Conservation (phyloP, 768 basidiomycete genomes). For the Phlebiopsis flavidoalba region DNA sequence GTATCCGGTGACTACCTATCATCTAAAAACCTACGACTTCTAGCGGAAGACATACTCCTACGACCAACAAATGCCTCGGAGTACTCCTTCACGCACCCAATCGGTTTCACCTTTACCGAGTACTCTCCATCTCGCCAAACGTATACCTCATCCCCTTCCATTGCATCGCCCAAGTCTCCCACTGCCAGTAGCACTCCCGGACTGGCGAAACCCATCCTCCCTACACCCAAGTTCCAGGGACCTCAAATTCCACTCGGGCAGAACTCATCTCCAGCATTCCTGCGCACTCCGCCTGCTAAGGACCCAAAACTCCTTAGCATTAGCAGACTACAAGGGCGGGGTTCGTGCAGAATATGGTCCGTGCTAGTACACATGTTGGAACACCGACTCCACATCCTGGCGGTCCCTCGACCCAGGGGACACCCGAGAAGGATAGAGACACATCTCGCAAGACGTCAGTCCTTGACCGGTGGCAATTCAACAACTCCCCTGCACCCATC, state of each 20-base stretch:
- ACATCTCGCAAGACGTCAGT: constrained; percentile 37
- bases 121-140: constrained; percentile 15
- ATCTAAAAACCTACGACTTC: not conserved
- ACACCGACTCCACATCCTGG: constrained; percentile 25
- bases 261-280: constrained; percentile 53
- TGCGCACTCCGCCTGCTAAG: constrained; percentile 51
- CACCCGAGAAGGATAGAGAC: constrained; percentile 30
- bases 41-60: not conserved
- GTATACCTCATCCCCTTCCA: constrained; percentile 15
- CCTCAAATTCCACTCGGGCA: constrained; percentile 40
- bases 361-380: constrained; percentile 55
- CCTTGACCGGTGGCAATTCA: constrained; percentile 62
- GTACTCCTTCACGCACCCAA: not conserved
- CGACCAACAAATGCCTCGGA: not conserved
- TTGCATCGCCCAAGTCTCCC: constrained; percentile 24
- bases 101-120: constrained; percentile 8
- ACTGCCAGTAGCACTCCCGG: constrained; percentile 29
- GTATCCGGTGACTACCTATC: not conserved
- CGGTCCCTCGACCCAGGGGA: constrained; percentile 14
- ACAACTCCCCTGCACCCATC: constrained; percentile 32
- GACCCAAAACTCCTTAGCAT: constrained; percentile 78
- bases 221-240: constrained; percentile 38
- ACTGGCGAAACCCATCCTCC: constrained; percentile 46
- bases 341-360: constrained; percentile 80
- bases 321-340: constrained; percentile 81